These are phyloP conservation scores for Ceratocystis papillata DNA, from an alignment of 2,329 filamentous ascomycete genomes.

Conservation along the genomic window DNA sequence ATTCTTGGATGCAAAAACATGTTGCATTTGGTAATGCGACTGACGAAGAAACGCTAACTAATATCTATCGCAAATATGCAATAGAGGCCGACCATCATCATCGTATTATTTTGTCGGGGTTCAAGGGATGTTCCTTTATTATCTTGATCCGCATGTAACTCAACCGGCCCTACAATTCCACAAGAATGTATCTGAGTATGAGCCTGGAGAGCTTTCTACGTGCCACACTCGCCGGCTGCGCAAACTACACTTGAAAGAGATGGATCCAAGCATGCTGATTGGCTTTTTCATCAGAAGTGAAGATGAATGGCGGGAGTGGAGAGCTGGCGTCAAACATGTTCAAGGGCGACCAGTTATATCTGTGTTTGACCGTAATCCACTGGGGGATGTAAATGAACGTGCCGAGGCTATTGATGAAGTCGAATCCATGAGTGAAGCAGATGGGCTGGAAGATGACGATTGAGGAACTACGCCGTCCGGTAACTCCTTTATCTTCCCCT, in stretches of 20 bases:
- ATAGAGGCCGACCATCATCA: constrained; percentile 78
- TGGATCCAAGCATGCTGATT: constrained; percentile 97
- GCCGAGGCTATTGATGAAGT: constrained; percentile 78
- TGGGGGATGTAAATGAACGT: constrained; percentile 47
- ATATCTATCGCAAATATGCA: constrained; percentile 13
- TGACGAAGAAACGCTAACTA: not conserved
- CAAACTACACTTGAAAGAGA: constrained; percentile 72
- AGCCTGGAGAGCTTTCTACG: constrained; percentile 61
- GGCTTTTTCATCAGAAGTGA: constrained; percentile 78
- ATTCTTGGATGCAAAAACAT: constrained; percentile 5
- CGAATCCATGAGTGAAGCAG: constrained; percentile 70
- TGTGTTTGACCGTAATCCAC: constrained; percentile 60
- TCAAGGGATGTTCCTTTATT: constrained; percentile 71
- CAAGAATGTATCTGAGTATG: constrained; percentile 47
- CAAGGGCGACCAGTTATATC: constrained; percentile 79
- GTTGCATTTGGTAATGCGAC: not conserved
- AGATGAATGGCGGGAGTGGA: constrained; percentile 77
- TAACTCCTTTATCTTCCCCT: too few relatives aligned
- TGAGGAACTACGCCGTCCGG: not conserved
- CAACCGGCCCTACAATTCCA: constrained; percentile 60
- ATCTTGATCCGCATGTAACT: constrained; percentile 86
- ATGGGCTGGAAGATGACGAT: constrained; percentile 27
- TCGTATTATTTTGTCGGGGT: constrained; percentile 56
- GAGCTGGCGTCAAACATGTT: constrained; percentile 59
- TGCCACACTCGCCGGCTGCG: constrained; percentile 82